phyloP scores from a whole-genome alignment of 106 monocot genomes.

The Allium cepa region DNA sequence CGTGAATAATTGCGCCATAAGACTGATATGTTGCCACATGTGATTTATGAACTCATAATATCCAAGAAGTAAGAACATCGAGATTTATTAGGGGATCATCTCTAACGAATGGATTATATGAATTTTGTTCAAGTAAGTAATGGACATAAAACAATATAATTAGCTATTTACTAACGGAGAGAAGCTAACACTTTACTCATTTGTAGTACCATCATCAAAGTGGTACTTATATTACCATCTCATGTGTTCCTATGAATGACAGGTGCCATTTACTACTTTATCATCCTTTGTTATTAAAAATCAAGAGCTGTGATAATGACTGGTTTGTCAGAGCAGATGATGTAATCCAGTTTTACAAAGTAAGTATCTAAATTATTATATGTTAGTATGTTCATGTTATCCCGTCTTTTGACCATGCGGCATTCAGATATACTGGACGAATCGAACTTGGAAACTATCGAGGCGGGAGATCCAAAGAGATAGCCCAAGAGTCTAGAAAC shows the following conservation, averaged over 20 bases:
- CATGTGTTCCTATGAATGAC: conserved; percentile 74
- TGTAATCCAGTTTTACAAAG: no score
- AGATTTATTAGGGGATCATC: conserved; percentile 91
- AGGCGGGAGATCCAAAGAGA: no score
- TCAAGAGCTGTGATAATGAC: no score
- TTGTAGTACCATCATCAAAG: conserved; percentile 65
- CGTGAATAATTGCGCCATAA: no score
- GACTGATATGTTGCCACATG: no score
- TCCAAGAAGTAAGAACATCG: conserved; percentile 72
- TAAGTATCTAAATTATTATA: no score
- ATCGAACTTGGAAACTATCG: no score
- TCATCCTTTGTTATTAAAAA: neutral
- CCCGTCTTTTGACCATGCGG: no score
- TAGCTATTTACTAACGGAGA: neutral
- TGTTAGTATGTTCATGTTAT: no score
- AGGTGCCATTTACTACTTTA: conserved; percentile 35
- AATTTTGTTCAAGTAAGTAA: conserved; percentile 81
- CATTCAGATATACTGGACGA: no score
- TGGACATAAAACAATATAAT: neutral
- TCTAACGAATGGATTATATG: conserved; percentile 96
- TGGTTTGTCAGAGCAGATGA: no score
- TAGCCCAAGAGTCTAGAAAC: no score
- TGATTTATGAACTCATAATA: conserved; percentile 26
- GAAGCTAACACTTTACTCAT: conserved; percentile 5
- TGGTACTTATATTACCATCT: conserved; percentile 82